Evolutionary conservation across 208 protist species (phyloP).

Genomic region (Acanthamoeba rhysodes): DNA sequence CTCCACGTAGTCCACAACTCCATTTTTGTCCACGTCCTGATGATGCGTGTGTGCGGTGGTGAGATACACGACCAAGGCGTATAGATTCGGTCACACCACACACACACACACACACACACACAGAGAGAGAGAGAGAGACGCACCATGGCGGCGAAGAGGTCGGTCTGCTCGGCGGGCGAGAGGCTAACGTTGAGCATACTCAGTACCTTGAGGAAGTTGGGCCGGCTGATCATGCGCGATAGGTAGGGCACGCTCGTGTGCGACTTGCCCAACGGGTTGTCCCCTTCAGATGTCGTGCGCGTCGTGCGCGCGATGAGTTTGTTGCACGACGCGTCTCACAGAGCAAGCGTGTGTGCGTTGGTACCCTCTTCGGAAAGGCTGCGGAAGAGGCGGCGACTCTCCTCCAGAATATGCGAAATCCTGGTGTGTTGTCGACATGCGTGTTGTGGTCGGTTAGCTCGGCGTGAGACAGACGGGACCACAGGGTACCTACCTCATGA

Average conservation of each 20-base stretch:
- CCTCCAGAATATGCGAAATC: constrained; percentile 45
- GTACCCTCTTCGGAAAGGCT: not conserved
- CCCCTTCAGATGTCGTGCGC: not conserved
- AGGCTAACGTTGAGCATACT: constrained; percentile 11
- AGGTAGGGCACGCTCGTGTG: constrained; percentile 34
- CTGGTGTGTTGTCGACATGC: not conserved
- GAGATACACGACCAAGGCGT: not conserved
- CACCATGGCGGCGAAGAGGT: constrained; percentile 47
- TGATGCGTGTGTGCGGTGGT: not conserved
- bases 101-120: too few relatives aligned
- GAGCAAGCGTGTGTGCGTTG: too few relatives aligned
- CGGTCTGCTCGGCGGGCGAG: not conserved
- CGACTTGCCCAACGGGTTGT: not conserved
- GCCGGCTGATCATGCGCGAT: constrained; percentile 18
- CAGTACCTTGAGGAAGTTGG: constrained; percentile 44
- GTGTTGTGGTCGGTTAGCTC: not conserved
- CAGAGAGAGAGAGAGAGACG: not conserved
- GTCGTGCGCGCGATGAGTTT: too few relatives aligned
- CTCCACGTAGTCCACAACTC: constrained; percentile 93
- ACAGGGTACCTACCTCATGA: constrained; percentile 1
- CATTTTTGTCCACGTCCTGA: constrained; percentile 90
- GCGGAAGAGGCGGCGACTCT: constrained; percentile 52
- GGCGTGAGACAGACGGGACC: not conserved
- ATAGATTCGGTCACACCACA: too few relatives aligned
- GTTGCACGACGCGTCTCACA: not conserved